Percentiles rank a stretch among this genome's conserved stretches.
These are phyloP conservation scores for Golovinomyces cichoracearum DNA, from an alignment of 2,329 filamentous ascomycete genomes.

Conservation along the genomic window DNA sequence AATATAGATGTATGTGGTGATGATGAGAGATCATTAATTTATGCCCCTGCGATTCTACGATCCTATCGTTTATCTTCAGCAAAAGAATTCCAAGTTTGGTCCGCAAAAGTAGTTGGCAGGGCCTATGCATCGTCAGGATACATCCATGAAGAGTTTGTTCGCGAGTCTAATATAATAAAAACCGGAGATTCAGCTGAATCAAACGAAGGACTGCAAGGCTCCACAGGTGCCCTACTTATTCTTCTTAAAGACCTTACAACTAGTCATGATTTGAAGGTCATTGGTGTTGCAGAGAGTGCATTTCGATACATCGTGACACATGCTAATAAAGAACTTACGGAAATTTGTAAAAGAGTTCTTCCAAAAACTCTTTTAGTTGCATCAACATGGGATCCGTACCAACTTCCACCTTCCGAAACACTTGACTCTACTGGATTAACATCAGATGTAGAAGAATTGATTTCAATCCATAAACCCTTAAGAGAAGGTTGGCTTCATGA, in stretches of 20 bases:
- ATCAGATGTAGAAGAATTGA: constrained; percentile 4
- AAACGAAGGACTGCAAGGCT: constrained; percentile 20
- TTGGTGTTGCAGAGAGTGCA: constrained; percentile 34
- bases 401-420: constrained; percentile 27
- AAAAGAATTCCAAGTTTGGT: constrained; percentile 55
- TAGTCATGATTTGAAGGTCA: constrained; percentile 27
- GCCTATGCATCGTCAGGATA: constrained; percentile 55
- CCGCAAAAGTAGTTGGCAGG: constrained; percentile 57
- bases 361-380: constrained; percentile 25
- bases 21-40: constrained; percentile 35
- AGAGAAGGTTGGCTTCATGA: constrained; percentile 32
- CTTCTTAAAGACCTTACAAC: constrained; percentile 36
- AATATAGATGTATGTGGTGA: constrained; percentile 40
- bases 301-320: constrained; percentile 29
- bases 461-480: constrained; percentile 17
- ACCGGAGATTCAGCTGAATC: constrained; percentile 16
- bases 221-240: constrained; percentile 35
- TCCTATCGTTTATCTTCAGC: constrained; percentile 41
- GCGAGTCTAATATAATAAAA: constrained; percentile 29
- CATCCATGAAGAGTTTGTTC: constrained; percentile 32
- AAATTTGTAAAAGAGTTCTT: constrained; percentile 26
- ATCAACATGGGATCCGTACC: constrained; percentile 31
- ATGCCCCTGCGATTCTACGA: constrained; percentile 46
- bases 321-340: constrained; percentile 17
- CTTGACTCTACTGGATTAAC: constrained; percentile 2